These are phyloP conservation scores for Phyllosticta citriasiana DNA, from an alignment of 2,329 filamentous ascomycete genomes.

Conservation along the genomic window DNA sequence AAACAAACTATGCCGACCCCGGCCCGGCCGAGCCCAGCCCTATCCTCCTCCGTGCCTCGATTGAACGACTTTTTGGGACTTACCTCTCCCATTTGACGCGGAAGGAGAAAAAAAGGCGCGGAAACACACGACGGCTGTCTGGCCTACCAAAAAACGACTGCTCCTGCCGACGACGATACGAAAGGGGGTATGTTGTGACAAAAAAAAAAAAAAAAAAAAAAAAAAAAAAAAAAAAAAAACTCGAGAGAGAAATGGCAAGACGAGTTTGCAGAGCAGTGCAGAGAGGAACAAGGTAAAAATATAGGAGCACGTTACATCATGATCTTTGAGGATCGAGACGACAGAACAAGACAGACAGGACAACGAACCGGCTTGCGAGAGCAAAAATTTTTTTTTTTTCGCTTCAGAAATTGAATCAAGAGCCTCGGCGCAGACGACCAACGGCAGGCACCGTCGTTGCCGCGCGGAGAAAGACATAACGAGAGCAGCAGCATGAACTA, in stretches of 20 bases:
- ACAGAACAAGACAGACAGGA: not conserved
- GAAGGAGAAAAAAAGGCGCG: not conserved
- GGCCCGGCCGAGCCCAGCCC: not conserved
- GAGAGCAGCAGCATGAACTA: constrained; percentile 8
- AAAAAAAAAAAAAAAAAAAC: not conserved
- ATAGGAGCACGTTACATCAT: constrained; percentile 11
- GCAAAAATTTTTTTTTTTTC: not conserved
- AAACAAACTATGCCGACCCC: not conserved
- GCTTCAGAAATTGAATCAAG: not conserved
- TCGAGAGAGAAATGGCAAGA: not conserved
- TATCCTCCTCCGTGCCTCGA: not conserved
- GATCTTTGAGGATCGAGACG: not conserved
- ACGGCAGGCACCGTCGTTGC: not conserved
- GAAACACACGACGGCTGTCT: not conserved
- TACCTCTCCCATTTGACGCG: not conserved
- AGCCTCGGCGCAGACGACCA: not conserved
- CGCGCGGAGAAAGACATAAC: not conserved
- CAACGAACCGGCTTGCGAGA: not conserved
- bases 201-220: not conserved
- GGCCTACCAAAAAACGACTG: not conserved
- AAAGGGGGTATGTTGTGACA: not conserved
- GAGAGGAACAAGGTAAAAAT: not conserved
- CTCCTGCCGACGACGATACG: not conserved
- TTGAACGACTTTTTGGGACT: not conserved
- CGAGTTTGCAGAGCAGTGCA: not conserved